Evolutionary conservation across 2,329 filamentous ascomycete genomes (phyloP), one percentile per base, ranked within the genome.

Genomic region (Phoma sp.): DNA sequence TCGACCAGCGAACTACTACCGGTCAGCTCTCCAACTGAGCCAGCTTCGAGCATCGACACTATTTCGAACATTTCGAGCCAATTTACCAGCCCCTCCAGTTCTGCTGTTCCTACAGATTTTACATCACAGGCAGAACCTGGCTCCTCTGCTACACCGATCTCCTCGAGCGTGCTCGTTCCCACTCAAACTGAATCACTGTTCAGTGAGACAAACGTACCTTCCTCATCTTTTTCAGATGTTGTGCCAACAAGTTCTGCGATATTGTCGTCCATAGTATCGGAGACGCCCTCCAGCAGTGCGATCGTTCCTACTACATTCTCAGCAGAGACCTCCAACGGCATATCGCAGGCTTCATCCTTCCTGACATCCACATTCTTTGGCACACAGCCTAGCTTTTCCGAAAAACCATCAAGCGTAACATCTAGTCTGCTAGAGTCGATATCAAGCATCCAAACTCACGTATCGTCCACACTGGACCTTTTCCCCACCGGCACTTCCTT

Each of bases 181-280:
- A 33, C 18, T 18, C n/a, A 42, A 10, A 42, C 15, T 6, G 26
- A 15, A 7, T 15, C 33, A 4, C 6, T 25, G 5, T 10, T 32
- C 6, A 40, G 33, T 28, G 32, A 39, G 12, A 29, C 11, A 7
- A 18, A 4, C 1, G 7, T 14, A 5, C 12, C 23, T 12, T 28
- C 23, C n/a, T 33, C 39, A 15, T 43, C 39, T 2, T n/a, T 17
- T n/a, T 4, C 29, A 9, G 21, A 17, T 17, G 2, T 26, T 7
- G 14, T 26, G 7, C 25, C 28, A 5, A 39, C 38, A 3, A 7
- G 25, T 4, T 21, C 21, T 12, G 2, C 12, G 25, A 15, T n/a
- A 2, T 39, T 18, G 10, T 49, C 51, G 7, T 26, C 49, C 6
- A 6, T 39, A 15, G 33, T 45, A 3, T 54, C 51, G n/a, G 51